These are phyloP conservation scores for Claviceps arundinis DNA, from an alignment of 2,329 filamentous ascomycete genomes.

Conservation along the genomic window DNA sequence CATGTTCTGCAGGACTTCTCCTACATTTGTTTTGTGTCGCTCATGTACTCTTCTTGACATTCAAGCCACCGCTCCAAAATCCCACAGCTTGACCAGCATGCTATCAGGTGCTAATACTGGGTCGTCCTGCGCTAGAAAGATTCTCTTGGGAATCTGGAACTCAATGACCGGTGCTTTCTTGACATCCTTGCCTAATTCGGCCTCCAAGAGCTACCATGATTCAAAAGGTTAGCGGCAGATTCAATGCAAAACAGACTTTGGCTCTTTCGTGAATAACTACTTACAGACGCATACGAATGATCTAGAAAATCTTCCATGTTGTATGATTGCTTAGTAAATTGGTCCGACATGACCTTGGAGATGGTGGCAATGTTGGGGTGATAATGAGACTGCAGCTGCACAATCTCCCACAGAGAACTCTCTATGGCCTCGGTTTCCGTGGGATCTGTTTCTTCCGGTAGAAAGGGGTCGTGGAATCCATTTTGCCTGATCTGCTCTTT, in stretches of 20 bases:
- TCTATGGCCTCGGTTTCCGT: slow-evolving; percentile 80
- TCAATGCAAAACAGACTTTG: no score
- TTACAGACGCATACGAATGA: slow-evolving; percentile 73
- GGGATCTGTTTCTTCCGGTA: slow-evolving; percentile 63
- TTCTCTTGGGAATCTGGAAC: slow-evolving; percentile 81
- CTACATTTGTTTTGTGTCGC: neutral
- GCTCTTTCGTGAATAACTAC: slow-evolving; percentile 18
- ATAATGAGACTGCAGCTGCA: slow-evolving; percentile 82
- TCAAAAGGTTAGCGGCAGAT: neutral
- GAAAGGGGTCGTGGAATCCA: slow-evolving; percentile 60
- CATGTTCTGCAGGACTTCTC: no score
- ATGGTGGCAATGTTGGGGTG: slow-evolving; percentile 94
- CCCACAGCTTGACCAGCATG: slow-evolving; percentile 47
- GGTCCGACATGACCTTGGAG: slow-evolving; percentile 84
- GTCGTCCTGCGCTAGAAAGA: slow-evolving; percentile 47
- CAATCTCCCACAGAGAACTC: slow-evolving; percentile 88
- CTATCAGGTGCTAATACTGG: slow-evolving; percentile 36
- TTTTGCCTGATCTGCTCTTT: slow-evolving; percentile 47
- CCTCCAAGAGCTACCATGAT: slow-evolving; percentile 55
- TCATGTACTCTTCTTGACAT: neutral
- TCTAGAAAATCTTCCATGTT: slow-evolving; percentile 96
- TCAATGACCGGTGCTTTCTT: slow-evolving; percentile 83
- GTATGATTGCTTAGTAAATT: slow-evolving; percentile 92
- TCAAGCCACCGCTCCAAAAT: slow-evolving; percentile 27
- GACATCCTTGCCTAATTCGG: slow-evolving; percentile 69